Conservation (phyloP, 2,329 filamentous ascomycete genomes). For the Talaromyces sp. region DNA sequence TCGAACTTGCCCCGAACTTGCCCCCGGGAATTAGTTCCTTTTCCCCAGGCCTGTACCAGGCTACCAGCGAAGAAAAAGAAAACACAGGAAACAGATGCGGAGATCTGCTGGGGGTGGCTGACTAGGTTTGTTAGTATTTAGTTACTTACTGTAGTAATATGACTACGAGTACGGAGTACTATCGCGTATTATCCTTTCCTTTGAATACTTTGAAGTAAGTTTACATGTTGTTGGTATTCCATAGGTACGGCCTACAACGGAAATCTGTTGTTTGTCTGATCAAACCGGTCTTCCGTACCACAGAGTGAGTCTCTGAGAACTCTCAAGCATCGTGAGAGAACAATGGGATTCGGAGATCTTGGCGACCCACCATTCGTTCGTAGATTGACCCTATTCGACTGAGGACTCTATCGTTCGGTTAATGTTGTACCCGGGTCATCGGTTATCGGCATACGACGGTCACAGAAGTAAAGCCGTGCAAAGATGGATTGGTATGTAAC, state of each 20-base stretch:
- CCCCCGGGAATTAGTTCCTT: neutral
- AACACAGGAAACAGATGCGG: neutral
- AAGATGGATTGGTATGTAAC: neutral
- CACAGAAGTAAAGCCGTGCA: neutral
- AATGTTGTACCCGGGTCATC: neutral
- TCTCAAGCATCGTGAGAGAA: neutral
- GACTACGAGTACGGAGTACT: neutral
- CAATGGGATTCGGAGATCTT: neutral
- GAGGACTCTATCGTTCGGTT: neutral
- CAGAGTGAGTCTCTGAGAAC: neutral
- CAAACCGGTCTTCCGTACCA: neutral
- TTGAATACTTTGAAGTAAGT: neutral
- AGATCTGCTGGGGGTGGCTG: constrained; percentile 7
- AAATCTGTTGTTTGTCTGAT: neutral
- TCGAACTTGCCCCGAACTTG: neutral
- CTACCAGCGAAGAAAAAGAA: neutral
- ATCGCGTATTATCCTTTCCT: neutral
- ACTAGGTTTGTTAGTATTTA: neutral
- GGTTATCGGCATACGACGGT: neutral
- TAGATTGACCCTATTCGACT: neutral
- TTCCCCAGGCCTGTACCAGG: neutral
- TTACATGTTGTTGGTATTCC: neutral
- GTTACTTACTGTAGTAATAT: neutral
- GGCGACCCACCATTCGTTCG: neutral
- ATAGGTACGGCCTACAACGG: neutral